phyloP scores from a whole-genome alignment of 163 green algal genomes.

The Scenedesmus sp. region DNA sequence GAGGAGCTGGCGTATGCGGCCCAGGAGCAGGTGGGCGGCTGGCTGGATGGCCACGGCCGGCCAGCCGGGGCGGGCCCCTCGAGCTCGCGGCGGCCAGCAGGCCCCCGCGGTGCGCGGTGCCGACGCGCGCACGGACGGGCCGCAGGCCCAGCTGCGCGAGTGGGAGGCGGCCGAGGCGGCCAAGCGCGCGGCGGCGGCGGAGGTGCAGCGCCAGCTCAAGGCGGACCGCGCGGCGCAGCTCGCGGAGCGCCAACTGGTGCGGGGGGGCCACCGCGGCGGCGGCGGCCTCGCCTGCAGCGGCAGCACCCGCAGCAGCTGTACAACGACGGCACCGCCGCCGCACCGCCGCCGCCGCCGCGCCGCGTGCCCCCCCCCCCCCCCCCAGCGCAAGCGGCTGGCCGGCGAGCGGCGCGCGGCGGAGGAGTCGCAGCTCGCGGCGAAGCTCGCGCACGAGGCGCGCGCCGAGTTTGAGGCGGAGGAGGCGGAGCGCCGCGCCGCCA shows the following conservation, averaged over 20 bases:
- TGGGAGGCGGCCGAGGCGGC: conserved; percentile 46
- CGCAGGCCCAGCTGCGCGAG: conserved; percentile 33
- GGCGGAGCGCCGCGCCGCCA: conserved; percentile 25
- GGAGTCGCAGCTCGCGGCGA: conserved; percentile 40
- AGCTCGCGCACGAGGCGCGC: conserved; percentile 34
- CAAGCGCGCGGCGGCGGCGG: conserved; percentile 23
- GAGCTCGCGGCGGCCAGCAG: no score
- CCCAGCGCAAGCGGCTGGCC: conserved; percentile 38
- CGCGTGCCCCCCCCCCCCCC: background rate
- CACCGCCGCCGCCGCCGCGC: background rate
- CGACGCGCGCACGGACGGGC: no score
- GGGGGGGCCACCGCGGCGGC: background rate
- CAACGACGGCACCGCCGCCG: no score
- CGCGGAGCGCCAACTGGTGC: conserved; percentile 40
- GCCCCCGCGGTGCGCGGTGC: no score
- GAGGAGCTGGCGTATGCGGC: conserved; percentile 48
- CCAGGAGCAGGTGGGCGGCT: conserved; percentile 41
- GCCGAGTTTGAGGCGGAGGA: conserved; percentile 34
- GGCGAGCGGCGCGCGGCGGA: conserved; percentile 26
- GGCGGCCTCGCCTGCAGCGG: no score
- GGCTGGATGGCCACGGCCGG: no score
- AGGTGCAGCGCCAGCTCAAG: conserved; percentile 45
- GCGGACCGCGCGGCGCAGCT: conserved; percentile 48
- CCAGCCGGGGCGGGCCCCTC: no score
- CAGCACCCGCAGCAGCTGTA: no score